Evolutionary conservation across 108 stramenopile species (phyloP).

Genomic region (Cyclostephanos tholiformis): DNA sequence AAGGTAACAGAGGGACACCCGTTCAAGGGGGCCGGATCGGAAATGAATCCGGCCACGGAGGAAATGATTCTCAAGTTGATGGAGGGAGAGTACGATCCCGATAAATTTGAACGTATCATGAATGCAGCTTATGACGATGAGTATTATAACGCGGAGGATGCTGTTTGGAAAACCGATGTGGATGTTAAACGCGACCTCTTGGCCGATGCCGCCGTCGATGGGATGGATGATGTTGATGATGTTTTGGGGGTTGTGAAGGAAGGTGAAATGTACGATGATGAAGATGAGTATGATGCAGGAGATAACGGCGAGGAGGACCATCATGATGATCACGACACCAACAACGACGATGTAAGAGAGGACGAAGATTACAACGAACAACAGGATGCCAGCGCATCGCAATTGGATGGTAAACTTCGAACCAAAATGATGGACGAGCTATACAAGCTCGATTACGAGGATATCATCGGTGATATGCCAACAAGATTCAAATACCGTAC

Average conservation of each 20-base stretch:
- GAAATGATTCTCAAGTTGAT: conserved; percentile 81
- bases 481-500: conserved; percentile 97
- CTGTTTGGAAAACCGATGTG: conserved; percentile 75
- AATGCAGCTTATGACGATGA: conserved; percentile 90
- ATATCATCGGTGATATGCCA: conserved; percentile 95
- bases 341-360: conserved; percentile 62
- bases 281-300: conserved; percentile 43
- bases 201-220: conserved; percentile 37
- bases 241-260: conserved; percentile 65
- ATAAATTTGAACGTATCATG: conserved; percentile 90
- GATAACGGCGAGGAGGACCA: conserved; percentile 31
- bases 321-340: conserved; percentile 59
- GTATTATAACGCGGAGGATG: conserved; percentile 90
- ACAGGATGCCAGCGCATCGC: conserved; percentile 35
- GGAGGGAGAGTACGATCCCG: conserved; percentile 97
- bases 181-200: conserved; percentile 76
- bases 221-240: conserved; percentile 51
- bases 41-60: conserved; percentile 54
- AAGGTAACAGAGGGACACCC: neutral
- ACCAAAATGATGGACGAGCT: conserved; percentile 87
- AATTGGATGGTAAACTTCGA: conserved; percentile 73
- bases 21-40: neutral
- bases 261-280: conserved; percentile 74
- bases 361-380: conserved; percentile 44
- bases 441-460: conserved; percentile 99